A percentile compares a stretch with the other conserved stretches of the same genome.
Evolutionary conservation across 202 grass and related monocot genomes (phyloP).

Genomic region (Cymbopogon flexuosus): DNA sequence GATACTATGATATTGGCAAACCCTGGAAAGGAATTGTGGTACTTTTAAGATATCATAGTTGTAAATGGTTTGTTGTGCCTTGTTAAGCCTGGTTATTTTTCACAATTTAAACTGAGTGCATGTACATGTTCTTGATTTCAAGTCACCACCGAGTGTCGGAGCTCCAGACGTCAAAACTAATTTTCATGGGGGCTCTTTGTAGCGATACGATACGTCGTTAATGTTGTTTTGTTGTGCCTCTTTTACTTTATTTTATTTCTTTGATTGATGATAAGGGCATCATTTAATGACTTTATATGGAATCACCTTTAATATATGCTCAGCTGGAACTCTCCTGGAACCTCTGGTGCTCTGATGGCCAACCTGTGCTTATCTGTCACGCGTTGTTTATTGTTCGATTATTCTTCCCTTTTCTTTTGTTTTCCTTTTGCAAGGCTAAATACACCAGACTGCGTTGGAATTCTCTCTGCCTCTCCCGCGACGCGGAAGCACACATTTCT

Average conservation of each 20-base stretch:
- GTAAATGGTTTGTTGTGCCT: conserved; percentile 23
- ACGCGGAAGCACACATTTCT: not conserved
- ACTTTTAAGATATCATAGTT: not conserved
- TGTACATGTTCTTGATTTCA: not conserved
- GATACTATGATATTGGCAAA: conserved; percentile 32
- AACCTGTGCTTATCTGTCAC: conserved; percentile 24
- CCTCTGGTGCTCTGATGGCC: conserved; percentile 14
- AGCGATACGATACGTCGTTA: not conserved
- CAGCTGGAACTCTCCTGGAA: conserved; percentile 28
- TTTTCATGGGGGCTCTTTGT: not conserved
- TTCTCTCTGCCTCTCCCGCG: not conserved
- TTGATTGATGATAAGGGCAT: not conserved
- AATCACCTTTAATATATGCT: conserved; percentile 16
- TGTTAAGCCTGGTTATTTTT: not conserved
- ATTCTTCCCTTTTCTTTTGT: not conserved
- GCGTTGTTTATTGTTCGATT: conserved; percentile 13
- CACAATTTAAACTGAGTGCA: not conserved
- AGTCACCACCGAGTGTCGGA: not conserved
- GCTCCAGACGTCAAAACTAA: not conserved
- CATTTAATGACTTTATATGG: not conserved
- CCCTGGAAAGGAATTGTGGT: conserved; percentile 1
- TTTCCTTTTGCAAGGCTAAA: not conserved
- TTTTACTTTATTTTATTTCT: not conserved
- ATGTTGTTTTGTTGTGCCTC: not conserved
- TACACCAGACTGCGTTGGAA: not conserved